A percentile compares a stretch with the other conserved stretches of the same genome.
These are phyloP conservation scores for Komagataea norvegica DNA, from an alignment of 1,139 yeast species.

Conservation along the genomic window DNA sequence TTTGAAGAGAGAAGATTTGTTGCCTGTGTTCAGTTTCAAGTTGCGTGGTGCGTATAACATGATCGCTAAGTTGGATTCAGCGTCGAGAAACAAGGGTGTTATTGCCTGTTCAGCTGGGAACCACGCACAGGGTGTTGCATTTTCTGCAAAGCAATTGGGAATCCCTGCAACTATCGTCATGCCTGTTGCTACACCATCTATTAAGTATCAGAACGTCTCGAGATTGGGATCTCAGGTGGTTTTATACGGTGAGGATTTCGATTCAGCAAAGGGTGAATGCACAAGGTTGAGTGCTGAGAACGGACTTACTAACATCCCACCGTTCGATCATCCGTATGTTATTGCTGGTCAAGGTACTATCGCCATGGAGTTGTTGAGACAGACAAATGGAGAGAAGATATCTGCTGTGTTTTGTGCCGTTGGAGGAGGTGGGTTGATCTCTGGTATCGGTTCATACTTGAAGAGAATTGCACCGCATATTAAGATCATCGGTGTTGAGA, in stretches of 20 bases:
- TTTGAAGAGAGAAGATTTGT: constrained; percentile 84
- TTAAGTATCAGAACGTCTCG: constrained; percentile 85
- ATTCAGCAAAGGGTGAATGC: constrained; percentile 88
- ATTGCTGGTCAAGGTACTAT: constrained; percentile 99
- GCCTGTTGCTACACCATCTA: constrained; percentile 97
- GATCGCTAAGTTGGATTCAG: constrained; percentile 79
- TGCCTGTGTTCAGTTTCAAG: constrained; percentile 94
- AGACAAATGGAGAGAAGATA: constrained; percentile 69
- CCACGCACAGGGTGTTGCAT: constrained; percentile 99
- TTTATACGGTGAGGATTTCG: constrained; percentile 88
- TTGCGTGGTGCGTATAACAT: constrained; percentile 96
- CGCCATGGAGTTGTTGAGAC: constrained; percentile 89
- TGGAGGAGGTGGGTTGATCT: constrained; percentile 96
- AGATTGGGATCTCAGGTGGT: constrained; percentile 94
- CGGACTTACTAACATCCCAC: constrained; percentile 86
- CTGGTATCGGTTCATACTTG: constrained; percentile 86
- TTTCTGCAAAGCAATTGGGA: constrained; percentile 73
- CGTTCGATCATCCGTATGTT: constrained; percentile 95
- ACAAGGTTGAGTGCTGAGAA: constrained; percentile 60
- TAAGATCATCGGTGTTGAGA: constrained; percentile 92
- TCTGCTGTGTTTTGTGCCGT: constrained; percentile 88
- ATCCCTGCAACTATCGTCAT: constrained; percentile 95
- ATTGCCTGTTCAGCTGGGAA: constrained; percentile 98
- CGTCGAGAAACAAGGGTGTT: constrained; percentile 76
- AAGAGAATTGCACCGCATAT: constrained; percentile 98